A percentile compares a stretch with the other conserved stretches of the same genome.
Evolutionary conservation across 306 rosid genomes (phyloP).

Genomic region (Vachellia pachyceras): DNA sequence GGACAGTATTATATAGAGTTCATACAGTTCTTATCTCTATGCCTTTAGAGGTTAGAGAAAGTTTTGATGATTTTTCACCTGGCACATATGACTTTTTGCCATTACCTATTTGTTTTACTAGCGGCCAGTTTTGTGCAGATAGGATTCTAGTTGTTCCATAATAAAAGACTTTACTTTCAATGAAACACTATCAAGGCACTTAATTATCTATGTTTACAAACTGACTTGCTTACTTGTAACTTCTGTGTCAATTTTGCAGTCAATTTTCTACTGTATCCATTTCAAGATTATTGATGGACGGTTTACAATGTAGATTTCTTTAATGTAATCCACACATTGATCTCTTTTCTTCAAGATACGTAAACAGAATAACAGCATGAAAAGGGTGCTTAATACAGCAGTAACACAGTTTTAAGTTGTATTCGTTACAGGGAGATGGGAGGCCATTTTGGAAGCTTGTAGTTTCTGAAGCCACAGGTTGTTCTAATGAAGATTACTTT

Average conservation of each 20-base stretch:
- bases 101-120: constrained; percentile 8
- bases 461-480: constrained; percentile 94
- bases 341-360: constrained; percentile 9
- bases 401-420: too few relatives aligned
- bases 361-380: not conserved
- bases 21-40: constrained; percentile 9
- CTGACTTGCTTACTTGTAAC: constrained; percentile 1
- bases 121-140: constrained; percentile 5
- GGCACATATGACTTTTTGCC: not conserved
- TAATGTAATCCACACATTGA: constrained; percentile 2
- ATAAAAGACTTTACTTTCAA: constrained; percentile 6
- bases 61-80: constrained; percentile 7
- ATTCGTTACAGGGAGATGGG: constrained; percentile 99
- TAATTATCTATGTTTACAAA: constrained; percentile 18
- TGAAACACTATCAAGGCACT: constrained; percentile 5
- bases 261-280: constrained; percentile 22
- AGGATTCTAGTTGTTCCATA: constrained; percentile 8
- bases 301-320: constrained; percentile 3
- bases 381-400: constrained; percentile 24
- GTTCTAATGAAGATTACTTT: constrained; percentile 70
- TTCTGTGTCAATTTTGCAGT: constrained; percentile 32
- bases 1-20: not conserved
- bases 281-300: constrained; percentile 24
- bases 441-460: constrained; percentile 97
- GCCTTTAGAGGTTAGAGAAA: not conserved